A percentile compares a stretch with the other conserved stretches of the same genome.
Evolutionary conservation across 2,329 filamentous ascomycete species (phyloP).

Genomic region (Mycogone perniciosa): DNA sequence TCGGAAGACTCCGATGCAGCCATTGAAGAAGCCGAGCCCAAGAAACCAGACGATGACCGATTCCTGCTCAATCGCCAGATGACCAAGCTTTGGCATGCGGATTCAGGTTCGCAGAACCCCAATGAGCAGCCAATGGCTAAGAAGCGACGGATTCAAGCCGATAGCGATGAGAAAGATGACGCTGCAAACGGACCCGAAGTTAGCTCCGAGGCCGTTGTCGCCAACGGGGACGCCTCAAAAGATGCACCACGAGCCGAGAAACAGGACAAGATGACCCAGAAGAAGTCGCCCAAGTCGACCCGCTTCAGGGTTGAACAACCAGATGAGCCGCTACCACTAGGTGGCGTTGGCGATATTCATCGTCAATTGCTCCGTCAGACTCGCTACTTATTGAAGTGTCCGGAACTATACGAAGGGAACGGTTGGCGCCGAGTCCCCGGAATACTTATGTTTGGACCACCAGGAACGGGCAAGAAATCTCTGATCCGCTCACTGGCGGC

Average conservation of each 20-base stretch:
- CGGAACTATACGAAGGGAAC: conserved; percentile 16
- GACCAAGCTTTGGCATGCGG: conserved; percentile 34
- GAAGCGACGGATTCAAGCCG: conserved; percentile 27
- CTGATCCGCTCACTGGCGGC: conserved; percentile 69
- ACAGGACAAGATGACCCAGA: conserved; percentile 22
- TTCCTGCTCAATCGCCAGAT: conserved; percentile 38
- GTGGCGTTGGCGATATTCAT: conserved; percentile 25
- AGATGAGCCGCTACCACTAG: conserved; percentile 19
- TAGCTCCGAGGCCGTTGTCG: conserved; percentile 5
- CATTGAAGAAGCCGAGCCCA: conserved; percentile 34
- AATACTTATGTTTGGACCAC: conserved; percentile 70
- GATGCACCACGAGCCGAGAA: conserved; percentile 15
- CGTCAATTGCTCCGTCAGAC: conserved; percentile 16
- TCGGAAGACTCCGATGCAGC: conserved; percentile 47
- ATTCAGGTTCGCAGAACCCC: conserved; percentile 12
- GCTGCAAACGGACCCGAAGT: conserved; percentile 7
- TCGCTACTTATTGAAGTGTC: conserved; percentile 15
- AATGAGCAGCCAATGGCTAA: conserved; percentile 24
- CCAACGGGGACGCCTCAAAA: conserved; percentile 11
- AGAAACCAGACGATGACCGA: conserved; percentile 27
- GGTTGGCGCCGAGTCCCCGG: conserved; percentile 34
- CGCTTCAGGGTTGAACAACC: conserved; percentile 27
- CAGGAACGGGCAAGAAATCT: conserved; percentile 75
- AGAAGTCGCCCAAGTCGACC: conserved; percentile 25
- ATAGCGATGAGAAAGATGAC: conserved; percentile 20